Evolutionary conservation across 208 protist genomes (phyloP).

Genomic region (Leishmania tarentolae): DNA sequence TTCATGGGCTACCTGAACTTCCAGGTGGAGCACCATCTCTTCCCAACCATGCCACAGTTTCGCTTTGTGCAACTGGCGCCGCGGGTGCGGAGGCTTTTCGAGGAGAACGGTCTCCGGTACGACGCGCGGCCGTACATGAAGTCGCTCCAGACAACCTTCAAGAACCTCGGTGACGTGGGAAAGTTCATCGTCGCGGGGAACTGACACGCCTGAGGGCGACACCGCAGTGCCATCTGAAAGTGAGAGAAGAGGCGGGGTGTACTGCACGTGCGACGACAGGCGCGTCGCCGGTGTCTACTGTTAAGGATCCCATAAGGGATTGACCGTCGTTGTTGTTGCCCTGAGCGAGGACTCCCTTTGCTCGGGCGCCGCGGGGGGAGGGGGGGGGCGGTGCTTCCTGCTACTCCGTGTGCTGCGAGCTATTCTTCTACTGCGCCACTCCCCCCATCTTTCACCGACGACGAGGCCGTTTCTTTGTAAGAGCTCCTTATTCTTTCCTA

Average conservation of each 20-base stretch:
- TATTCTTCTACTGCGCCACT: background rate
- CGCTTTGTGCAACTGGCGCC: slow-evolving; percentile 51
- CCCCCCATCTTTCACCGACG: too few species aligned
- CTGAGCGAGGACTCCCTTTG: background rate
- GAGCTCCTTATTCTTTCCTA: background rate
- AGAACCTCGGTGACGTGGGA: slow-evolving; percentile 63
- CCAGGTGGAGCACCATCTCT: slow-evolving; percentile 90
- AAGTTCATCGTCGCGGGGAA: slow-evolving; percentile 39
- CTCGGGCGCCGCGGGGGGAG: too few species aligned
- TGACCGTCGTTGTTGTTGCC: background rate
- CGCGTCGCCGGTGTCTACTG: background rate
- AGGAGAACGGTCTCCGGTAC: slow-evolving; percentile 70
- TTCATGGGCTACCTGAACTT: slow-evolving; percentile 85
- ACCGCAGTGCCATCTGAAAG: background rate
- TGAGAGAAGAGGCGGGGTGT: background rate
- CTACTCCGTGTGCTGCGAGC: background rate
- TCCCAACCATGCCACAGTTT: slow-evolving; percentile 86
- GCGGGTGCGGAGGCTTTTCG: slow-evolving; percentile 57
- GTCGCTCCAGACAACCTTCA: slow-evolving; percentile 48
- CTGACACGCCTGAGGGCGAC: background rate
- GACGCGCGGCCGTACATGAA: slow-evolving; percentile 51
- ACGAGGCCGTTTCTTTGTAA: background rate
- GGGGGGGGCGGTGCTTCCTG: background rate
- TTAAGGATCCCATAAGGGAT: background rate
- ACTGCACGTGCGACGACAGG: background rate